phyloP scores from a whole-genome alignment of 495 filamentous ascomycete genomes.

The Xylaria cubensis region DNA sequence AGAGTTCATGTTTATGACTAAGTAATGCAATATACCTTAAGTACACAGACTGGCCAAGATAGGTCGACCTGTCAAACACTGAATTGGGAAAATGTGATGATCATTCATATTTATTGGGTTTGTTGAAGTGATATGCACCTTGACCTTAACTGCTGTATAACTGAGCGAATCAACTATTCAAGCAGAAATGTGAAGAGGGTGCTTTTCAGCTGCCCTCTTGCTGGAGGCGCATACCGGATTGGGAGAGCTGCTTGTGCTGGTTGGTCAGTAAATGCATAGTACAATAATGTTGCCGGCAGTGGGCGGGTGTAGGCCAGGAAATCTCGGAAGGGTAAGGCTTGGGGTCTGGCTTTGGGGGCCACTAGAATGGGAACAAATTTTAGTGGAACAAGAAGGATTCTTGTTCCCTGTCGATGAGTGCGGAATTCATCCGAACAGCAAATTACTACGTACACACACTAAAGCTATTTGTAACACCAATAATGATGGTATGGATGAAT shows the following conservation, averaged over 20 bases:
- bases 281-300: slow-evolving; percentile 9
- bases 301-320: slow-evolving; percentile 10
- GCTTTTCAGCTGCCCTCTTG: slow-evolving; percentile 23
- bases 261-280: not conserved
- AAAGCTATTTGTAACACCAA: not conserved
- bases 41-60: not conserved
- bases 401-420: slow-evolving; percentile 5
- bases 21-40: not conserved
- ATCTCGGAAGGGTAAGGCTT: slow-evolving; percentile 19
- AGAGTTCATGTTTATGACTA: not conserved
- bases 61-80: not conserved
- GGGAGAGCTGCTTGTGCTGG: slow-evolving; percentile 17
- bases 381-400: slow-evolving; percentile 9
- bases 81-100: not conserved
- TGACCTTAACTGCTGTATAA: slow-evolving; percentile 10
- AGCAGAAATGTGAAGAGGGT: not conserved
- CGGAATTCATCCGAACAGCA: slow-evolving; percentile 18
- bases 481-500: not conserved
- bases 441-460: not conserved
- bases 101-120: not conserved
- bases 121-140: not conserved
- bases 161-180: not conserved
- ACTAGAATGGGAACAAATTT: slow-evolving; percentile 13
- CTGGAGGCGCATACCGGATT: slow-evolving; percentile 17
- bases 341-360: slow-evolving; percentile 2